These are phyloP conservation scores for Rhodotorula graminis DNA, from an alignment of 768 basidiomycete genomes.

Conservation along the genomic window DNA sequence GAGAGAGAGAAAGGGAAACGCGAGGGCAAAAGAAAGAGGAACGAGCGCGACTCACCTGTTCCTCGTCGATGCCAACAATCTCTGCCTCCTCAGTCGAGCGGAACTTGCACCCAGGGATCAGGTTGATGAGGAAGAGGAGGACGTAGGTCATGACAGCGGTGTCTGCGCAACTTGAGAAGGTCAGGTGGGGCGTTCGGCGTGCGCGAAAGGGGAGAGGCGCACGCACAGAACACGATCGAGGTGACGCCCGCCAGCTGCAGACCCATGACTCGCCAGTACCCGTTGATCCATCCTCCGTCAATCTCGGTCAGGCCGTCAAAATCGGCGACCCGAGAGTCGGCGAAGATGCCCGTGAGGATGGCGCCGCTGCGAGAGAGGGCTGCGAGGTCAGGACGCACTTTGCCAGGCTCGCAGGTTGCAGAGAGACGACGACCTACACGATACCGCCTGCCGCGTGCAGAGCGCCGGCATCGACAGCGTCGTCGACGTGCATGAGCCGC, in stretches of 20 bases:
- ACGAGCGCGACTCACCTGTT: constrained; percentile 52
- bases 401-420: too few relatives aligned
- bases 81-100: constrained; percentile 54
- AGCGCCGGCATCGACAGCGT: constrained; percentile 85
- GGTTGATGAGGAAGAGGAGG: constrained; percentile 60
- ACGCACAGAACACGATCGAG: neutral
- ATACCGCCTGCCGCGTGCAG: constrained; percentile 83
- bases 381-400: neutral
- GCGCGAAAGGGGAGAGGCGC: too few relatives aligned
- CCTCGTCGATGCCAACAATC: constrained; percentile 76
- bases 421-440: neutral
- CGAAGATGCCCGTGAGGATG: constrained; percentile 69
- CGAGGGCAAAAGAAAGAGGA: neutral
- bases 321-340: constrained; percentile 58
- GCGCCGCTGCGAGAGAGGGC: constrained; percentile 45
- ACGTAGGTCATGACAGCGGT: constrained; percentile 47
- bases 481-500: constrained; percentile 53
- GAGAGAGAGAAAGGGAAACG: too few relatives aligned
- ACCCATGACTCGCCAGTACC: constrained; percentile 54
- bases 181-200: neutral
- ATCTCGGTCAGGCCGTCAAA: constrained; percentile 63
- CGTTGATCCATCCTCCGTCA: constrained; percentile 52
- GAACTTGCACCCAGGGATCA: constrained; percentile 57
- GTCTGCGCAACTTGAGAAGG: constrained; percentile 54
- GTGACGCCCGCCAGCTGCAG: constrained; percentile 57